Evolutionary conservation across 164 flowering plant genomes (phyloP).

Genomic region (Vitis rupestris): DNA sequence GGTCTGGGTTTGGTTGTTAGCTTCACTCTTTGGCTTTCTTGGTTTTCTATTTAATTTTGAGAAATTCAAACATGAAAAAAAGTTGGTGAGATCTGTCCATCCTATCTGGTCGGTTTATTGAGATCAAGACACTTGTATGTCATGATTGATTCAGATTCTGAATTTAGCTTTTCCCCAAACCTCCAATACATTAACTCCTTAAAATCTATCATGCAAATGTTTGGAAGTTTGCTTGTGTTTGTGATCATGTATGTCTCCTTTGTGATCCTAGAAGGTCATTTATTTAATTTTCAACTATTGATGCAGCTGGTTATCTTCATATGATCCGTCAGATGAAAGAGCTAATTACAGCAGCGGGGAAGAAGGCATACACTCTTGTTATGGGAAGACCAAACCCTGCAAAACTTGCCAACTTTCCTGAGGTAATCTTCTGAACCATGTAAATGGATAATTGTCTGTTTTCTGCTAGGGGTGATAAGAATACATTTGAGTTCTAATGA

Average conservation of each 20-base stretch:
- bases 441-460: neutral
- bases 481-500: neutral
- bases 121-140: no score
- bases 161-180: no score
- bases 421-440: slow-evolving; percentile 42
- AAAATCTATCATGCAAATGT: no score
- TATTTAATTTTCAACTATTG: slow-evolving; percentile 12
- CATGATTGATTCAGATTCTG: no score
- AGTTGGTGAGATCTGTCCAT: neutral
- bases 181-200: no score
- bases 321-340: slow-evolving; percentile 85
- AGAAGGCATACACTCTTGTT: slow-evolving; percentile 80
- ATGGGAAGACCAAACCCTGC: slow-evolving; percentile 98
- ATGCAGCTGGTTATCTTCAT: slow-evolving; percentile 89
- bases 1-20: neutral
- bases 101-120: no score
- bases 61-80: neutral
- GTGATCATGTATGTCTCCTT: neutral
- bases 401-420: slow-evolving; percentile 95
- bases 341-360: slow-evolving; percentile 70
- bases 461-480: neutral
- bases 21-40: neutral
- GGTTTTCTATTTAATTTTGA: neutral
- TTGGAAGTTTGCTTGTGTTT: no score
- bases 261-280: slow-evolving; percentile 5